Evolutionary conservation across 2,329 filamentous ascomycete genomes (phyloP).

Genomic region (Waltergamsia citrina): DNA sequence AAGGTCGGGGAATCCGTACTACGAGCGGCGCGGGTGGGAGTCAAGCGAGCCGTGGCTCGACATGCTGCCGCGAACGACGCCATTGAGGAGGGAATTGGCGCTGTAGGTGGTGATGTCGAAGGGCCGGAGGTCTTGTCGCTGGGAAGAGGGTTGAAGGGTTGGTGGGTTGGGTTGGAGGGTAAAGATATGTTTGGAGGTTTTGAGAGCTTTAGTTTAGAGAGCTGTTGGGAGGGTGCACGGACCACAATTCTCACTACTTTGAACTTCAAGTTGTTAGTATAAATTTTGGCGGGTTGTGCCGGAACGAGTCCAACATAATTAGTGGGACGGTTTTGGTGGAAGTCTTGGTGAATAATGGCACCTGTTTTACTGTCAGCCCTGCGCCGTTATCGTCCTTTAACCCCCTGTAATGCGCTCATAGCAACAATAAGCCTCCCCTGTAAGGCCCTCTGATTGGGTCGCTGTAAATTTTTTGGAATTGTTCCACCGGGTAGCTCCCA

Average conservation of each 20-base stretch:
- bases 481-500: background rate
- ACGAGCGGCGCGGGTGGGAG: conserved; percentile 39
- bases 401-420: too few relatives aligned
- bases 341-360: too few relatives aligned
- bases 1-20: conserved; percentile 31
- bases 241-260: too few relatives aligned
- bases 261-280: too few relatives aligned
- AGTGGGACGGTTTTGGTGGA: too few relatives aligned
- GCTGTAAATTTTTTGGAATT: background rate
- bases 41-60: conserved; percentile 53
- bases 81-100: conserved; percentile 38
- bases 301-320: too few relatives aligned
- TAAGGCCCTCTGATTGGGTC: too few relatives aligned
- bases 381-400: too few relatives aligned
- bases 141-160: conserved; percentile 6
- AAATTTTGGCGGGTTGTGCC: background rate
- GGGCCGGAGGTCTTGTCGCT: conserved; percentile 7
- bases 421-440: too few relatives aligned
- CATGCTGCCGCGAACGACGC: conserved; percentile 57
- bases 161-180: background rate
- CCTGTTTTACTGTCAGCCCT: too few relatives aligned
- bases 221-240: background rate
- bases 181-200: background rate
- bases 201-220: background rate
- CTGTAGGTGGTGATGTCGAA: background rate